Evolutionary conservation across 176 grass and related monocot genomes (phyloP).

Genomic region (Canna indica): DNA sequence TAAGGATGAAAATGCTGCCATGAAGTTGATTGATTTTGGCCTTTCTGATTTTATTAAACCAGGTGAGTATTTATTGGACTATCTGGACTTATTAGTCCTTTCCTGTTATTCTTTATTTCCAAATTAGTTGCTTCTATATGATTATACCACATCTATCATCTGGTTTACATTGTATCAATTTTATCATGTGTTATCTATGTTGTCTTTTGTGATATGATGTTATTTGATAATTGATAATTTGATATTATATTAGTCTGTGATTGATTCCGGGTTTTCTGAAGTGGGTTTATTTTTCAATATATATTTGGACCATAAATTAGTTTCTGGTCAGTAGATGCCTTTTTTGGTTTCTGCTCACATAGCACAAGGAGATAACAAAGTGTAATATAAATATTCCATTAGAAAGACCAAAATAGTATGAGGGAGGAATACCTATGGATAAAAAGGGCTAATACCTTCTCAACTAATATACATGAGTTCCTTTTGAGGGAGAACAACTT

Average conservation of each 20-base stretch:
- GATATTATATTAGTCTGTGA: neutral
- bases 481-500: neutral
- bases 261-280: neutral
- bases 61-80: conserved; percentile 23
- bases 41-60: conserved; percentile 64
- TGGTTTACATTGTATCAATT: neutral
- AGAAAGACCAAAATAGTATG: neutral
- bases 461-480: neutral
- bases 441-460: too few relatives aligned
- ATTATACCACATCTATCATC: neutral
- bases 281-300: neutral
- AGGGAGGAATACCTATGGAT: too few relatives aligned
- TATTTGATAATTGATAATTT: neutral
- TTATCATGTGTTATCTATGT: neutral
- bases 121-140: neutral
- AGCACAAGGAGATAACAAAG: neutral
- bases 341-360: neutral
- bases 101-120: neutral
- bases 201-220: neutral
- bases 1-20: conserved; percentile 39
- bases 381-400: neutral
- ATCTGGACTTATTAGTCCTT: neutral
- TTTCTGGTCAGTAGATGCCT: neutral
- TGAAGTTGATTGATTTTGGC: conserved; percentile 74
- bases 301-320: neutral